These are phyloP conservation scores for Rhododendron ferrugineum DNA, from an alignment of 148 eudicot genomes.

Conservation along the genomic window DNA sequence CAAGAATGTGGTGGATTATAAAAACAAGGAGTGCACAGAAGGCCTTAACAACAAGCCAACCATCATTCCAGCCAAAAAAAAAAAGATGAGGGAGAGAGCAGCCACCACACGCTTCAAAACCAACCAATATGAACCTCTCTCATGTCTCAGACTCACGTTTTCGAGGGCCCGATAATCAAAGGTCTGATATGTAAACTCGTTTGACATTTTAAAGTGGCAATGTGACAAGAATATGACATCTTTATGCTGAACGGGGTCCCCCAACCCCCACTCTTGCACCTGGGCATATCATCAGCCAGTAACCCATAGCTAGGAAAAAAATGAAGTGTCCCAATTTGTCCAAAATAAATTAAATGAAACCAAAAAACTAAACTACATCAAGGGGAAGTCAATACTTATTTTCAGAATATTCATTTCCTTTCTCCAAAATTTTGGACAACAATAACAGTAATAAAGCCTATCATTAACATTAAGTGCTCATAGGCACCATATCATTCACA, in stretches of 20 bases:
- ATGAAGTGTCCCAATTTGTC: neutral
- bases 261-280: neutral
- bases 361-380: neutral
- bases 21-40: neutral
- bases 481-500: neutral
- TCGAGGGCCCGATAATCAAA: neutral
- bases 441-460: neutral
- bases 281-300: neutral
- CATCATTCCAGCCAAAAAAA: neutral
- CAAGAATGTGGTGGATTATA: neutral
- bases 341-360: neutral
- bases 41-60: neutral
- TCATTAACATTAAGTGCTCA: neutral
- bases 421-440: conserved; percentile 1
- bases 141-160: neutral
- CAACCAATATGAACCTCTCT: neutral
- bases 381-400: neutral
- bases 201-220: neutral
- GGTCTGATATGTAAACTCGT: neutral
- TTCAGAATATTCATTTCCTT: neutral
- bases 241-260: neutral
- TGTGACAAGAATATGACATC: neutral
- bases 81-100: neutral
- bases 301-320: neutral
- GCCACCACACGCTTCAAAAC: neutral